phyloP scores from a whole-genome alignment of 75 land plant species.

The Ceratopteris richardii region DNA sequence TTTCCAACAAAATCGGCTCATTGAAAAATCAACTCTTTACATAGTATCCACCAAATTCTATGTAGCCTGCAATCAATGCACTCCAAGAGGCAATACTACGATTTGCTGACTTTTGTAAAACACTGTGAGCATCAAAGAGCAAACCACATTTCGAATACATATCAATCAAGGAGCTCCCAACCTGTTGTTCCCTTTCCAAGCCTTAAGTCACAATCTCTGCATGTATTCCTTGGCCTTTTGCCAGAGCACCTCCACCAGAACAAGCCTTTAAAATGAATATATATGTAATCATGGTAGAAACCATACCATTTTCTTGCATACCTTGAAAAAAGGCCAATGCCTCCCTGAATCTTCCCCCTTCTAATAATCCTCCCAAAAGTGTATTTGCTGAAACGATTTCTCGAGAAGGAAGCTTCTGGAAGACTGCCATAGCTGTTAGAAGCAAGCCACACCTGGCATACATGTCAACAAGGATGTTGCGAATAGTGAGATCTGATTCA shows the following conservation, averaged over 20 bases:
- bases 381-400: constrained; percentile 14
- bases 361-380: constrained; percentile 8
- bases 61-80: constrained; percentile 31
- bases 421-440: constrained; percentile 6
- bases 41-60: constrained; percentile 19
- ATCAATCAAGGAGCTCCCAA: constrained; percentile 33
- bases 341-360: neutral
- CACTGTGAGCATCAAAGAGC: constrained; percentile 18
- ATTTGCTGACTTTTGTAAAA: constrained; percentile 21
- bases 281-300: neutral
- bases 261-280: neutral
- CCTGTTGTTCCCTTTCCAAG: constrained; percentile 17
- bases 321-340: neutral
- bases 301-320: neutral
- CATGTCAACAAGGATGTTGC: constrained; percentile 21
- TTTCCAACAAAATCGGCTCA: too few relatives aligned
- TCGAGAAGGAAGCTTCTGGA: constrained; percentile 2
- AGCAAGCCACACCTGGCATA: constrained; percentile 23
- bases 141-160: constrained; percentile 28
- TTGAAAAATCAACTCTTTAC: too few relatives aligned
- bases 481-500: neutral
- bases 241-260: neutral
- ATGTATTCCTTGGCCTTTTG: constrained; percentile 28
- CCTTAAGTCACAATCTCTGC: constrained; percentile 34
- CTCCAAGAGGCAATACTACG: constrained; percentile 27